A percentile compares a stretch with the other conserved stretches of the same genome.
Conservation (phyloP, 78 protist genomes). For the Emiliania huxleyi region DNA sequence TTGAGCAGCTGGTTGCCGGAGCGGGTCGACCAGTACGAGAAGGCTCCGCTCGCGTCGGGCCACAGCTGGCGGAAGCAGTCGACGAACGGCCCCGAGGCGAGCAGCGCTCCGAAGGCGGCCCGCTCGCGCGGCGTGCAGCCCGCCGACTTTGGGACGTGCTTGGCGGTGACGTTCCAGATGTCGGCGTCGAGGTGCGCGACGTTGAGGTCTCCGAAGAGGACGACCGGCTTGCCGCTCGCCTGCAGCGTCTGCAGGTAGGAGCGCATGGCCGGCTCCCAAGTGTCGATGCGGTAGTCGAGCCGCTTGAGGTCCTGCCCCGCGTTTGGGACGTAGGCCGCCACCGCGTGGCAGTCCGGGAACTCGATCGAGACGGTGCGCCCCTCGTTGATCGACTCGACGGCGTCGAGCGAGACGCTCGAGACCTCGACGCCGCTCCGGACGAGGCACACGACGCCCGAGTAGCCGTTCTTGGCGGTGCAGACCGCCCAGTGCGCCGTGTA, state of each 20-base stretch:
- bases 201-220: not conserved
- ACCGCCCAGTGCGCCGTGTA: not conserved
- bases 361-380: not conserved
- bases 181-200: constrained; percentile 7
- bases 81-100: not conserved
- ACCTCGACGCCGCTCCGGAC: not conserved
- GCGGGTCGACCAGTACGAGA: constrained; percentile 27
- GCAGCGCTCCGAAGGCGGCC: not conserved
- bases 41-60: constrained; percentile 10
- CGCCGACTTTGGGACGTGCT: not conserved
- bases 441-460: not conserved
- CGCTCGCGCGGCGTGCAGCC: not conserved
- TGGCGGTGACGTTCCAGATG: constrained; percentile 10
- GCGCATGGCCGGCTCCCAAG: constrained; percentile 20
- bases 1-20: not conserved
- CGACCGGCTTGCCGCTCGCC: not conserved
- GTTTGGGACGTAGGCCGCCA: constrained; percentile 29
- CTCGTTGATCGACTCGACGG: not conserved
- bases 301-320: constrained; percentile 32
- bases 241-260: not conserved
- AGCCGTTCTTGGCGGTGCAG: not conserved
- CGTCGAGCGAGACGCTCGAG: not conserved
- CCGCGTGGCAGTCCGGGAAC: not conserved
- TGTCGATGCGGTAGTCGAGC: constrained; percentile 25
- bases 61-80: not conserved